Percentiles rank a stretch among this genome's conserved stretches.
These are phyloP conservation scores for Lachnellula arida DNA, from an alignment of 2,329 filamentous ascomycete species.

Conservation along the genomic window DNA sequence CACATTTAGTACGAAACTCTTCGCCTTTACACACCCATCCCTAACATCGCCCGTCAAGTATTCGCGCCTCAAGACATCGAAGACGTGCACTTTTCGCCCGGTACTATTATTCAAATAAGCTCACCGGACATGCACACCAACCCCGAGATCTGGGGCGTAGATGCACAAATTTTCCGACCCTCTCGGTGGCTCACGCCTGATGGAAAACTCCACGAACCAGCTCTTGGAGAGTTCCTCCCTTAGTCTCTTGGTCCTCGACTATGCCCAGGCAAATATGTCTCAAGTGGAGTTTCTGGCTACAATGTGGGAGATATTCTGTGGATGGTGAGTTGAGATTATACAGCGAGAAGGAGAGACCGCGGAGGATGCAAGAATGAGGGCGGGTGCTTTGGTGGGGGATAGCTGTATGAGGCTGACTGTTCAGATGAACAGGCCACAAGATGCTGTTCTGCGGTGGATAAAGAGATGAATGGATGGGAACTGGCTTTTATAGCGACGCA, in stretches of 20 bases:
- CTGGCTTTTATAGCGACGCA: too few relatives aligned
- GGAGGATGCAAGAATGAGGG: too few relatives aligned
- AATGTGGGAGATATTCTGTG: too few relatives aligned
- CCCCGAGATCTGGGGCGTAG: slow-evolving; percentile 46
- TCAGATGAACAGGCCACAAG: too few relatives aligned
- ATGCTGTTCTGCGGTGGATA: too few relatives aligned
- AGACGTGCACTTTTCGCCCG: slow-evolving; percentile 11
- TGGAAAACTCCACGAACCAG: slow-evolving; percentile 4
- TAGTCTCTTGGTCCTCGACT: slow-evolving; percentile 29
- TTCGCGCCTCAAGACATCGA: not conserved
- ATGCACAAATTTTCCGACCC: slow-evolving; percentile 49
- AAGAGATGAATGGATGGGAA: too few relatives aligned
- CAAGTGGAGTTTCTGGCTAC: slow-evolving; percentile 27
- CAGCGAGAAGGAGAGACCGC: too few relatives aligned
- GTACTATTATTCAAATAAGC: slow-evolving; percentile 40
- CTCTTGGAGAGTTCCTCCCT: slow-evolving; percentile 22
- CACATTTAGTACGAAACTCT: slow-evolving; percentile 39
- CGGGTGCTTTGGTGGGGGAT: too few relatives aligned
- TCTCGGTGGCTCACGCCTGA: slow-evolving; percentile 46
- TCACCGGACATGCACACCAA: slow-evolving; percentile 45
- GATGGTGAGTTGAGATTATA: too few relatives aligned
- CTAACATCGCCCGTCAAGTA: slow-evolving; percentile 11
- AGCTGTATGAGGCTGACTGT: too few relatives aligned
- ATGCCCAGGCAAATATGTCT: slow-evolving; percentile 32
- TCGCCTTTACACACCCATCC: slow-evolving; percentile 48